phyloP scores from a whole-genome alignment of 345 rosid species.

The Acer campestre region DNA sequence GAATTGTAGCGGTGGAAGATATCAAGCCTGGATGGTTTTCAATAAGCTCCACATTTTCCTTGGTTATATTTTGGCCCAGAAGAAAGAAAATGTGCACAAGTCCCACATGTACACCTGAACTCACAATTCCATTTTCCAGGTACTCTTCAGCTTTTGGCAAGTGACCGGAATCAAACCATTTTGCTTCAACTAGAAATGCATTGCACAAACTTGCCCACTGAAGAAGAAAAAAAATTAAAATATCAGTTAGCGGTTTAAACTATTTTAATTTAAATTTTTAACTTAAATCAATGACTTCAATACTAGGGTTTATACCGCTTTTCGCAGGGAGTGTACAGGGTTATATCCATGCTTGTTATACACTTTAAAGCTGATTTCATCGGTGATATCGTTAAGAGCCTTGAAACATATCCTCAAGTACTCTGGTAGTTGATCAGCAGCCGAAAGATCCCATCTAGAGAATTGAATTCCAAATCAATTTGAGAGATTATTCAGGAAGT shows the following conservation, averaged over 20 bases:
- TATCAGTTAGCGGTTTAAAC: too few species aligned
- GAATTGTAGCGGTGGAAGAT: slow-evolving; percentile 46
- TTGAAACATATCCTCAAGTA: slow-evolving; percentile 46
- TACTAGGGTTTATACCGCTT: slow-evolving; percentile 32
- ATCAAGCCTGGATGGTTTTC: slow-evolving; percentile 39
- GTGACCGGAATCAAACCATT: slow-evolving; percentile 49
- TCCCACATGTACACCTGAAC: slow-evolving; percentile 55
- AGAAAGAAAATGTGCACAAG: slow-evolving; percentile 54
- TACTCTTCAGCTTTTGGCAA: slow-evolving; percentile 47
- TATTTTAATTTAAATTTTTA: too few species aligned
- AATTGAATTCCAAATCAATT: background rate
- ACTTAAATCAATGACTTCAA: too few species aligned
- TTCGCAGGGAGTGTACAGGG: slow-evolving; percentile 39
- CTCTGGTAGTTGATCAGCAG: slow-evolving; percentile 34
- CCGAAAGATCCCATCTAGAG: slow-evolving; percentile 46
- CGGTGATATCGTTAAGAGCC: slow-evolving; percentile 43
- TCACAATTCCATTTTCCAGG: slow-evolving; percentile 54
- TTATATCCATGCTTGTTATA: slow-evolving; percentile 36
- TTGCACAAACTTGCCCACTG: slow-evolving; percentile 60
- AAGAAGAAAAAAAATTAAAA: background rate
- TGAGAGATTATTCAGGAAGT: background rate
- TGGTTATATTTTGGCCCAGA: slow-evolving; percentile 39
- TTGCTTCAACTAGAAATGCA: slow-evolving; percentile 64
- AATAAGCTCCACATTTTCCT: slow-evolving; percentile 32
- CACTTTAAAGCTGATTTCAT: slow-evolving; percentile 42